Conservation (phyloP, 306 rosid species). For the Cercis canadensis region DNA sequence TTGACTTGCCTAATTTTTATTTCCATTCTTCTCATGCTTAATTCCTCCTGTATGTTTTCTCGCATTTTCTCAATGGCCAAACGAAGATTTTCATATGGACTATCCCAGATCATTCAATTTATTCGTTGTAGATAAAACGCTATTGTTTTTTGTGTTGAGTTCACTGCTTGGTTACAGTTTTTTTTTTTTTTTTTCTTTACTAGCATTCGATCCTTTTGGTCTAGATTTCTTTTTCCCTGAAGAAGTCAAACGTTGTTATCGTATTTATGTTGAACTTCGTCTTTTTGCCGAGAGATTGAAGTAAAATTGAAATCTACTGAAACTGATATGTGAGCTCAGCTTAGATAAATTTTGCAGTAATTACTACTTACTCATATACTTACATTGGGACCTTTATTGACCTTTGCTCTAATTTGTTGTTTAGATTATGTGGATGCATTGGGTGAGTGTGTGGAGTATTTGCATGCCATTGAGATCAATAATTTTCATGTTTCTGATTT, state of each 20-base stretch:
- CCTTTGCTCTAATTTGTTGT: background rate
- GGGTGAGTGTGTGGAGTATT: background rate
- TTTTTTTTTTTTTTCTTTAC: background rate
- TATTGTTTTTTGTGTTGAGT: no score
- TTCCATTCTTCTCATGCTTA: no score
- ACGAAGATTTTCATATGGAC: no score
- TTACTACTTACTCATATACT: slow-evolving; percentile 12
- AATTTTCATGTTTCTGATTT: background rate
- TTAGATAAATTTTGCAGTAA: background rate
- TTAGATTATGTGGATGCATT: background rate
- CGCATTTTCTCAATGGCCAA: no score
- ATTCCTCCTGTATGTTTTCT: no score
- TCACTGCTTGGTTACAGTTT: background rate
- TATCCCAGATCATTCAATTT: no score
- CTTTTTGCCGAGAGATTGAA: no score
- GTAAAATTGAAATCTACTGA: no score
- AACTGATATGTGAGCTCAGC: background rate
- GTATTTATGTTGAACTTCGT: background rate
- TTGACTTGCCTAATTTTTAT: no score
- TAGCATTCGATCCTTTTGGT: background rate
- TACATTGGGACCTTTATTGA: background rate
- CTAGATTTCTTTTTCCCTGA: background rate
- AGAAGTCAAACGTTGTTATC: no score
- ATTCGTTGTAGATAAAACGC: no score
- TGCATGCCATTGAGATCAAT: background rate